Percentiles rank a stretch among this genome's conserved stretches.
phyloP scores from a whole-genome alignment of 371 early-diverging fungal genomes.

The Mucor piriformis region DNA sequence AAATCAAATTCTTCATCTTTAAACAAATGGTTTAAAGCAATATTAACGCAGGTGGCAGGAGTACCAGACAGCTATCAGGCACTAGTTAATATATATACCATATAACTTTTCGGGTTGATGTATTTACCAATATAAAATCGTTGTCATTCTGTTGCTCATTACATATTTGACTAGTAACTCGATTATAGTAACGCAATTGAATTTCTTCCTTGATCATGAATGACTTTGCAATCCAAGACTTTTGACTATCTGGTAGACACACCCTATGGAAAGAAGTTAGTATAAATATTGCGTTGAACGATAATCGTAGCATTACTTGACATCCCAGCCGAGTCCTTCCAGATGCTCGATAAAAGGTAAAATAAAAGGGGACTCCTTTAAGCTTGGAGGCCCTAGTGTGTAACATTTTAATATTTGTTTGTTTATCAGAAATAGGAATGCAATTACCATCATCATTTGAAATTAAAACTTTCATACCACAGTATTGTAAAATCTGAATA shows the following conservation, averaged over 20 bases:
- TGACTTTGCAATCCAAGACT: constrained; percentile 53
- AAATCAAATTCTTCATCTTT: constrained; percentile 43
- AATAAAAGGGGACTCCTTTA: constrained; percentile 47
- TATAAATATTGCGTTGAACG: too few relatives aligned
- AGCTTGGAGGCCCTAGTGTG: constrained; percentile 38
- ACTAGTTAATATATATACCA: too few relatives aligned
- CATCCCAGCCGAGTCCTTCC: constrained; percentile 43
- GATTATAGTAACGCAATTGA: constrained; percentile 36
- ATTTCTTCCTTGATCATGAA: constrained; percentile 52
- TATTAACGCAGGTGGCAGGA: constrained; percentile 49
- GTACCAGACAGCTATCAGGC: constrained; percentile 41
- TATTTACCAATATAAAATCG: constrained; percentile 42
- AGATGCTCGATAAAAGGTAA: constrained; percentile 44
- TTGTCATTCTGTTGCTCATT: constrained; percentile 23
- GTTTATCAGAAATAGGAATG: not conserved
- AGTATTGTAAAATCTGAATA: not conserved
- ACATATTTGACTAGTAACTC: constrained; percentile 27
- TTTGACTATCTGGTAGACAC: constrained; percentile 46
- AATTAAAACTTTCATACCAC: constrained; percentile 31
- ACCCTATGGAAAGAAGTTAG: constrained; percentile 24
- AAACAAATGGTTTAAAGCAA: constrained; percentile 44
- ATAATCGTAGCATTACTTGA: too few relatives aligned
- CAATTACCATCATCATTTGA: constrained; percentile 43
- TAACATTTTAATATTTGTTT: not conserved
- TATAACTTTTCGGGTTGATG: not conserved